Evolutionary conservation across 2,329 filamentous ascomycete species (phyloP).

Genomic region (Gnomoniopsis smithogilvyi): DNA sequence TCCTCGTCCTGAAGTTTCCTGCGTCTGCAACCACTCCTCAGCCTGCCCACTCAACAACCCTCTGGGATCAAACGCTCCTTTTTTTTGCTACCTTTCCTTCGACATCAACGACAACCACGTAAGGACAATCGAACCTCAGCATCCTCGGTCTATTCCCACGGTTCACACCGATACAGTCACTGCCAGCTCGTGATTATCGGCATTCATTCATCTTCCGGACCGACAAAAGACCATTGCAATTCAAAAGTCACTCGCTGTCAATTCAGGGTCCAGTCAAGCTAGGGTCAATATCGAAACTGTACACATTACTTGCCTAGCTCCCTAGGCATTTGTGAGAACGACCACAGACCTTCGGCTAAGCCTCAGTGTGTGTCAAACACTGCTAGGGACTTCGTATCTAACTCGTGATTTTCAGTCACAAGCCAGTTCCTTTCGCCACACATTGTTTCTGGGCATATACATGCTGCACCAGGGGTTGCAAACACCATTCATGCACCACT

Average conservation of each 20-base stretch:
- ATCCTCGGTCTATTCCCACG: no score
- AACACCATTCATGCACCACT: conserved; percentile 10
- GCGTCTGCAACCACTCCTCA: no score
- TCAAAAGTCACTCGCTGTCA: conserved; percentile 1
- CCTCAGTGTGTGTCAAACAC: neutral
- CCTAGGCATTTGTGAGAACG: neutral
- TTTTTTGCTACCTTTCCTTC: no score
- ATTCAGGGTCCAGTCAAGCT: conserved; percentile 6
- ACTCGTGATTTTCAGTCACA: neutral
- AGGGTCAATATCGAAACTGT: neutral
- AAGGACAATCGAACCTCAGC: no score
- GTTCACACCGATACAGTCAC: no score
- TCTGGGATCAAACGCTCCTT: no score
- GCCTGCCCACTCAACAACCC: no score
- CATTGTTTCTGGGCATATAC: conserved; percentile 6
- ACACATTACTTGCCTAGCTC: no score
- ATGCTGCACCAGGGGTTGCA: conserved; percentile 2
- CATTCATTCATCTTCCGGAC: neutral
- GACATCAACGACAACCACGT: no score
- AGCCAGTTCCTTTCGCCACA: neutral
- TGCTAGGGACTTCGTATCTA: neutral
- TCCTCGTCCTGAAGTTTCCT: no score
- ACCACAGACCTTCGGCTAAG: neutral
- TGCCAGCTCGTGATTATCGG: no score
- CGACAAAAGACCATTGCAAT: neutral